These are phyloP conservation scores for Dinochytrium kinnereticum DNA, from an alignment of 371 early-diverging fungal species.

Conservation along the genomic window DNA sequence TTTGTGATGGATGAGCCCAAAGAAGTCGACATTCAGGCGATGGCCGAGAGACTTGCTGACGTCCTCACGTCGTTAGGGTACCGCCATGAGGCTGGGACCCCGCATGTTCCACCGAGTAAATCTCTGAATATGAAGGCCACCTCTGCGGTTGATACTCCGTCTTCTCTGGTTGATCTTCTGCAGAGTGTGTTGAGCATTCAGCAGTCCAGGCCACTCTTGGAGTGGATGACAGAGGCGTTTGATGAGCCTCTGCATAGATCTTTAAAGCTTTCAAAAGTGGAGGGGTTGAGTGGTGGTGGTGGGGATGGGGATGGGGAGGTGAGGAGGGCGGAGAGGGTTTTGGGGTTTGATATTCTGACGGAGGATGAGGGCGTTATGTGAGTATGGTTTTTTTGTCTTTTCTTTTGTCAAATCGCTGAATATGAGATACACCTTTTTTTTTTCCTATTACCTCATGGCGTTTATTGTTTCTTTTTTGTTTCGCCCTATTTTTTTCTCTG, in stretches of 20 bases:
- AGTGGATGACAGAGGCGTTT: not conserved
- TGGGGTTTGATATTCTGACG: conserved; percentile 1
- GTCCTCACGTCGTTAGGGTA: not conserved
- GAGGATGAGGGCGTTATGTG: not conserved
- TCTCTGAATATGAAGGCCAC: not conserved
- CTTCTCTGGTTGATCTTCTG: not conserved
- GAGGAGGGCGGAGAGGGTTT: not conserved
- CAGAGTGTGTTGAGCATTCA: conserved; percentile 2
- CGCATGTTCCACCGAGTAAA: not conserved
- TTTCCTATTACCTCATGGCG: too few species aligned
- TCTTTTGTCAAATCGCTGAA: too few species aligned
- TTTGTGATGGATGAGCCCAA: too few species aligned
- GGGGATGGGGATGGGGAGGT: not conserved
- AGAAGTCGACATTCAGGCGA: too few species aligned
- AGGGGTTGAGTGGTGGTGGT: not conserved
- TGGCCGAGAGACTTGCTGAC: not conserved
- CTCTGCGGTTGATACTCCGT: not conserved
- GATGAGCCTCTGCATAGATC: not conserved
- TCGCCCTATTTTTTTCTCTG: not conserved
- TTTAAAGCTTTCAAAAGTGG: not conserved
- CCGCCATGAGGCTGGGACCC: not conserved
- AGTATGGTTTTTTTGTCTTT: not conserved
- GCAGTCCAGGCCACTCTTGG: not conserved
- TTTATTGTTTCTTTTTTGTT: too few species aligned
- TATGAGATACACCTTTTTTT: too few species aligned